Base-by-base conservation (phyloP, 768 basidiomycete genomes). In the Rhizopogon salebrosus region DNA sequence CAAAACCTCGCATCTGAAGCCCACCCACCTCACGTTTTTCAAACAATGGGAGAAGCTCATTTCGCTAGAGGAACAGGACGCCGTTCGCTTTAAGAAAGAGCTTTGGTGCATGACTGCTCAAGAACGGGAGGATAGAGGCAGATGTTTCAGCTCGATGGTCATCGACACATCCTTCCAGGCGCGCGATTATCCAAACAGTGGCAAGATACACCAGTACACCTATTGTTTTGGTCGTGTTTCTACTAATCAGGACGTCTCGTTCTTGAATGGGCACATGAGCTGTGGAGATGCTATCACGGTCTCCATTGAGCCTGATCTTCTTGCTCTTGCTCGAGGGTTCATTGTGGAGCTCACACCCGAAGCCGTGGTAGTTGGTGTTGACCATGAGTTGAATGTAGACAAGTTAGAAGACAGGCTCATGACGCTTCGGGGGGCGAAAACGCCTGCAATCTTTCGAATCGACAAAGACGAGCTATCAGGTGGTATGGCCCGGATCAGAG, bases 381-480 rank as follows among this genome's bases (percentile, higher is more conserved):
- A 98, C 58, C 91, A 92, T 60, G 78, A 76, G 40, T 64, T 95
- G n/a, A 75, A 80, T 54, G 60, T 76, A 10, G 67, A 74, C 13
- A 72, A 69, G 22, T 75, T 91, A 48, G 62, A 73, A 6, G 69
- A 67, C 16, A 78, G 73, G 16, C 56, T 73, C 40, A 62, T 63
- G 9, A 63, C 52, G 5, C 57, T 66, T 13, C 60, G 57, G 34
- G 58, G 56, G 7, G 48, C 26, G n/a, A 52, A 58, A 23, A 31
- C 46, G 20, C 60, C 56, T 26, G 11, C 22, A 13, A 78, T 70
- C 22, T 99, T 93, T 72, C 81, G 95, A 14, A 83, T 99, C 53
- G 97, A 98, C 75, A 93, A 86, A 62, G 97, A 98, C 64, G 97
- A 98, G 66, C 70, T 98, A 45, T 82, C 83, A 4, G 80, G 83